These are phyloP conservation scores for Dryas drummondii DNA, from an alignment of 306 rosid species.

Conservation along the genomic window DNA sequence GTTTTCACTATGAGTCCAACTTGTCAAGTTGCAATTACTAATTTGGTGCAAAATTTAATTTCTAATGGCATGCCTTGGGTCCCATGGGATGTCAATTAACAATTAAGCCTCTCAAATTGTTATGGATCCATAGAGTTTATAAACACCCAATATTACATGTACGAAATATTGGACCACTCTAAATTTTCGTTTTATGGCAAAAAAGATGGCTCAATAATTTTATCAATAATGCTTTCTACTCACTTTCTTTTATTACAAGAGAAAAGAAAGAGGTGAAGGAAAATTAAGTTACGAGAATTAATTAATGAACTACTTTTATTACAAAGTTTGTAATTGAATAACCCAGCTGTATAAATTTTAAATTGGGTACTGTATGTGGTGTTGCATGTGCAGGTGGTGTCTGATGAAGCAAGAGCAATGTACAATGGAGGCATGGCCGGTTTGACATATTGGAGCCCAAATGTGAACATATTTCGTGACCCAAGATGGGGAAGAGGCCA, in stretches of 20 bases:
- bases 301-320: no score
- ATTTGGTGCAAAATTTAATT: background rate
- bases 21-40: background rate
- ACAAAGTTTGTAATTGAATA: no score
- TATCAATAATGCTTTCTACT: background rate
- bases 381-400: slow-evolving; percentile 56
- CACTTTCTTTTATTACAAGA: background rate
- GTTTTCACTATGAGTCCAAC: background rate
- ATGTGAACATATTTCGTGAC: slow-evolving; percentile 86
- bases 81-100: background rate
- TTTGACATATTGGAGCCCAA: slow-evolving; percentile 89
- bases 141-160: background rate
- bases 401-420: slow-evolving; percentile 96
- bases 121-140: background rate
- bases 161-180: background rate
- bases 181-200: background rate
- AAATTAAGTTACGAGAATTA: no score
- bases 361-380: no score
- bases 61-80: background rate
- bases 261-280: background rate
- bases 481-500: slow-evolving; percentile 98
- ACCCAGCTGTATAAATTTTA: no score
- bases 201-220: background rate
- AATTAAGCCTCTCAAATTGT: background rate
- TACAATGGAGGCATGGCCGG: slow-evolving; percentile 87